Percentiles rank a stretch among this genome's conserved stretches.
These are phyloP conservation scores for Candida sp. DNA, from an alignment of 1,139 yeast species.

Conservation along the genomic window DNA sequence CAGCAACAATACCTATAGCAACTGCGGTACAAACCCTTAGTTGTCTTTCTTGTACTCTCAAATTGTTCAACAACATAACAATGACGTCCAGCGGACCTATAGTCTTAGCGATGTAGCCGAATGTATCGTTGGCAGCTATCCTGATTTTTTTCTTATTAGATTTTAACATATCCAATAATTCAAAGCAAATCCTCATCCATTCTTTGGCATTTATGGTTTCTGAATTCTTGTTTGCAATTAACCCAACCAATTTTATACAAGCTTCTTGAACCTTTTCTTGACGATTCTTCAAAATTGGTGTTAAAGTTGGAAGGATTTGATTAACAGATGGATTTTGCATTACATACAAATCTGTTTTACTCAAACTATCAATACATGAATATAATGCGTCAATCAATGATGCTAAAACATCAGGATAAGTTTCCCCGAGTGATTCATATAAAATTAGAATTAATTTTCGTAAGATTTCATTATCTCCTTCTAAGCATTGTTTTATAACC, in stretches of 20 bases:
- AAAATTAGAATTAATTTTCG: conserved; percentile 71
- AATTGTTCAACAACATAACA: conserved; percentile 77
- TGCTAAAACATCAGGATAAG: conserved; percentile 90
- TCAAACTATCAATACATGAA: conserved; percentile 34
- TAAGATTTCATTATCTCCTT: conserved; percentile 53
- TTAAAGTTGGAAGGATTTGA: conserved; percentile 81
- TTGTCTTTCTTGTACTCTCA: conserved; percentile 94
- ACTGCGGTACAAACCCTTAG: conserved; percentile 97
- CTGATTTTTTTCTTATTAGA: conserved; percentile 80
- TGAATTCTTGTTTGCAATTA: conserved; percentile 80
- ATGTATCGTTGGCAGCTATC: conserved; percentile 84
- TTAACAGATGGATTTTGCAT: conserved; percentile 79
- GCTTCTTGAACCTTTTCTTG: conserved; percentile 92
- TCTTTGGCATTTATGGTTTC: conserved; percentile 88
- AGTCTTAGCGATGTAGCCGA: conserved; percentile 88
- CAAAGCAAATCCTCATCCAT: conserved; percentile 98
- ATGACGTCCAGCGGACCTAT: conserved; percentile 97
- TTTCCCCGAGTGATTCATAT: conserved; percentile 93
- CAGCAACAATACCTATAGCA: conserved; percentile 97
- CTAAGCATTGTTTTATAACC: conserved; percentile 57
- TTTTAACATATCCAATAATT: conserved; percentile 83
- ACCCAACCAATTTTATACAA: conserved; percentile 76
- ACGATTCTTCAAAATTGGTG: conserved; percentile 87
- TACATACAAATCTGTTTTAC: conserved; percentile 47
- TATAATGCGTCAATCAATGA: conserved; percentile 74